Evolutionary conservation across 805 yeast species (phyloP), one percentile per base, ranked within the genome.

Genomic region (Candida methanosorbosa): DNA sequence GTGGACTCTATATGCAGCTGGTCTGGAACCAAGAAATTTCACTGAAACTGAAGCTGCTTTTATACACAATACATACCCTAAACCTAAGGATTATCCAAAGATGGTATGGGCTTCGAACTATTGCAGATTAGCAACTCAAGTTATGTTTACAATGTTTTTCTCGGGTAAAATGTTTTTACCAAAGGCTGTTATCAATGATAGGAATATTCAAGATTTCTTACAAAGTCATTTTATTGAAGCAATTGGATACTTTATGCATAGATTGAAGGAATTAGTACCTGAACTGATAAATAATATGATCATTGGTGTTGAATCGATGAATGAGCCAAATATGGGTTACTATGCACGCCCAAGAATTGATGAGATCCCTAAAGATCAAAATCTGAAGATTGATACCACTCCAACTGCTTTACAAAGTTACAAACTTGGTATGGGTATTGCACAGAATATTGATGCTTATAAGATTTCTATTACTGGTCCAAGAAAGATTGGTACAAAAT

Each of bases 81-180:
- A 64, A 30, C 72, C 75, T 7, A 45, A 46, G 14, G 35, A 54
- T 9, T 82, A 72, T 52, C 86, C 87, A 6, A 81, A 83, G 47
- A 88, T 88, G 97, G 64, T 87, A 23, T 88, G 97, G 97, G 77
- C 95, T 0, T 77, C 96, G 1, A 88, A 88, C 56, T 86, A 87
- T 50, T 72, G 65, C 40, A 66, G 92, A 24, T 61, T 86, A 39
- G 95, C 86, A 2, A 66, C 81, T 24, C 71, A 75, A 40, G 77
- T 82, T 8, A 84, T 88, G 92, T 86, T 86, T 55, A 82, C 94
- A 0, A 53, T 85, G 46, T 88, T 88, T 50, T 87, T 82, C 58
- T 78, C 81, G 1, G 97, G 97, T 2, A 66, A 66, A 34, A 59
- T 64, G 13, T 83, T 77, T 57, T 84, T 90, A 23, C 96, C 97